Evolutionary conservation across 345 rosid genomes (phyloP), one percentile per base, ranked within the genome.

Genomic region (Hibiscus tridactylites): DNA sequence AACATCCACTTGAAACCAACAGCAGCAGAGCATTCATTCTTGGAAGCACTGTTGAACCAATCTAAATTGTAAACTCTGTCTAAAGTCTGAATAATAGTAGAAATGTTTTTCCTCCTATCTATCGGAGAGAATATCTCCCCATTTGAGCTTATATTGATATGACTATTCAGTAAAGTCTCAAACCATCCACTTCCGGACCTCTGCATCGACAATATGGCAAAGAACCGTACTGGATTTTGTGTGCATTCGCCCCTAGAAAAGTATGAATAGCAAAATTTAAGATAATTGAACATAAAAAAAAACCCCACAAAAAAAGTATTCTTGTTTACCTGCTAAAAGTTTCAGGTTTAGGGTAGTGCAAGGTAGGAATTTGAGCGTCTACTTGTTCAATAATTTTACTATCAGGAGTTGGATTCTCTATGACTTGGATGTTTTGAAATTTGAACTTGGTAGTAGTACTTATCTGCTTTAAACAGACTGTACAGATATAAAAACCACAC

Each of bases 1-100:
- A 95, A 90, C 97, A 95, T 92, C 99, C 99, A 95, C 85, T 95
- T 95, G 86, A 92, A 92, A 79, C 99, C 99, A 80, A 89, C 82
- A 0, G 99, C 97, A 5, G 93, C 97, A 37, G 99, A 90, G 78
- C 99, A 95, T 68, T 90, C 94, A 54, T 95, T 95, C 89, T 90
- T 95, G 9, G 97, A 88, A 77, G 99, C 96, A 74, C 99, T 95
- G 3, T 81, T 84, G 53, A 89, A 77, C 97, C 89, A 88, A 65
- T 95, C 99, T 65, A 95, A 85, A 80, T 92, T 95, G 80, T 90
- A 95, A 77, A 95, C 91, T 76, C 72, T 87, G 67, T 95, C 97
- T 3, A 95, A 85, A 57, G 90, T 88, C 44, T 77, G 72, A 63
- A 85, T 42, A 70, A 95, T 90, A 0, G 91, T 77, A 12, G 97